Base-by-base conservation (phyloP, 306 rosid genomes). In the Luffa acutangula region DNA sequence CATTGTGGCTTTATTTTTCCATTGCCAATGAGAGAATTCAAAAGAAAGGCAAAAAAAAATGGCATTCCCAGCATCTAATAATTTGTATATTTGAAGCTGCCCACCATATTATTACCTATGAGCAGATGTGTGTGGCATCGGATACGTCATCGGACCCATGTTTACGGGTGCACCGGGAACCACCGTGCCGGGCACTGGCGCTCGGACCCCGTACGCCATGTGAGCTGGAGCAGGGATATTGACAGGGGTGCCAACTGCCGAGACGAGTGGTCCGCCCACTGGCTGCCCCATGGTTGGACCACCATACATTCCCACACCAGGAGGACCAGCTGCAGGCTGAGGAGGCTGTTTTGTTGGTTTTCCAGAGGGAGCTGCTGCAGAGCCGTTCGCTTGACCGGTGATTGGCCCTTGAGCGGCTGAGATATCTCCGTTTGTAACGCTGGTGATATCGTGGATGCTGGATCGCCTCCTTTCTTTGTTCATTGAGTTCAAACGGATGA, bases 381-480 rank as follows among this genome's bases (percentile, higher is more conserved):
- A 64, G 31, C 93, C 94, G 14, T 92, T 94, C 0, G 92, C 83
- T 86, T 92, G 96, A 71, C 98, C 97, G 0, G 96, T 92, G 65
- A 92, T 92, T 3, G 98, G 98, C 54, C 89, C 97, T 82, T 88
- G 97, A 77, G 92, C 75, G 33, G 89, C 82, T 9, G 91, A 73
- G 75, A 94, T 41, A 14, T 92, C 98, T 63, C 93, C 92, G 12
- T 89, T 92, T 84, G 86, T 85, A 21, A 94, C 95, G 25, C 92
- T 94, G 57, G 98, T 94, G 53, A 94, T 94, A 60, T 94, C 98
- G 46, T 94, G 98, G 81, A 94, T 94, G 85, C 98, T 94, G 17
- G 98, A 94, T 86, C 98, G 89, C 85, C 98, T 88, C 86, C 98
- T 82, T 69, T 94, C 98, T 83, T 92, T 94, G 86, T 92, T 94